Evolutionary conservation across 257 asterid species (phyloP), one percentile per base, ranked within the genome.

Genomic region (Gentiana straminea): DNA sequence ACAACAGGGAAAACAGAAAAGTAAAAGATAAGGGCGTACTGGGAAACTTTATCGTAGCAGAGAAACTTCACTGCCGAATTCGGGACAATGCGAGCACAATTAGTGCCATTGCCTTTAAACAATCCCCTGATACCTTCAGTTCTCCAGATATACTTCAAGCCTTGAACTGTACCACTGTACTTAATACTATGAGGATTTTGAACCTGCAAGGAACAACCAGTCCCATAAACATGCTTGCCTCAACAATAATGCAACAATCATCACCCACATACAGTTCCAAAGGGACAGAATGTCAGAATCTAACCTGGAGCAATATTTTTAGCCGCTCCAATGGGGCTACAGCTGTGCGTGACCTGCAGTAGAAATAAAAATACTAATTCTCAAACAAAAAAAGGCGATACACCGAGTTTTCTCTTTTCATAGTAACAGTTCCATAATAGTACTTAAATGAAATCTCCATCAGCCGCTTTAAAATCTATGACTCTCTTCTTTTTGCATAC

Each of bases 41-140:
- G 86, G 75, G 95, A 84, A 53, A 95, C 97, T 58, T 89, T 84
- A 83, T 89, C 97, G 55, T 89, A 89, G 84, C 97, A 86, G 84
- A 86, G 84, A 86, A 89, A 89, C 76, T 89, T 89, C 52, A 89
- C 97, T 3, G 97, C 97, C 36, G 97, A 89, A 60, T 89, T 89
- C 39, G 95, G 95, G 59, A 86, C 78, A 37, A 86, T 86, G 45
- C 95, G 89, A 62, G 95, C 94, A 68, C 95, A 86, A 71, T 86
- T 84, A 55, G 92, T 81, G 65, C 95, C 95, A 70, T 86, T 86
- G 35, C 95, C 95, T 76, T 81, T 81, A 62, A 81, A 86, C 67
- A 84, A 61, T 61, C 95, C 95, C 58, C 65, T 80, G 52, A 84
- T 49, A 50, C 95, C 95, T 71, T 84, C 95, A 45, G 89, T 77